Evolutionary conservation across 345 rosid genomes (phyloP), one percentile per base, ranked within the genome.

Genomic region (Populus davidiana): DNA sequence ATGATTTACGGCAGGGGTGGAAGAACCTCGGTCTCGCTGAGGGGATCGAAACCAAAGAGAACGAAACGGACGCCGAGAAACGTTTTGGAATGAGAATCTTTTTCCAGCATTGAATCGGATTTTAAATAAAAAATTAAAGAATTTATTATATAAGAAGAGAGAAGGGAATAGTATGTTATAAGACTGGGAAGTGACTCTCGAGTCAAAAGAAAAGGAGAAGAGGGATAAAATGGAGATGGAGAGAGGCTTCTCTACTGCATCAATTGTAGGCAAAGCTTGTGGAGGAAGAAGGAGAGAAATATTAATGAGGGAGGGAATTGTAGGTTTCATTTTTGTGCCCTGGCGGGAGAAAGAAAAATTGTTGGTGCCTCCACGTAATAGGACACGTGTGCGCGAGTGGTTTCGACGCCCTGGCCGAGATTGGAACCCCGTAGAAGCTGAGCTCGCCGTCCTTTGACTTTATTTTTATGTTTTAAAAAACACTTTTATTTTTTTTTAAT

Each of bases 1-100:
- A 50, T 43, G 59, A 21, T 23, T 4, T 11, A 18, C 64, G 5
- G 0, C 20, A 56, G 38, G 36, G 23, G 44, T 65, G 10, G 13
- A 25, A 8, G n/a, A 7, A 90, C 98, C 81, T 86, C 59, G 77
- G 70, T 80, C 52, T 67, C 86, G 49, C 49, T 69, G 81, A 78
- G 29, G 74, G 90, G 74, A 67, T 88, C 88, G 85, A 96, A 88
- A 50, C 98, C 97, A 54, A 78, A 77, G 72, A 93, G 94, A 52
- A 84, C 80, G 85, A 96, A 93, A 77, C 89, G 86, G 73, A 93
- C 84, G 78, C 94, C 93, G 36, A 77, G 52, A 81, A 93, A 92
- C 74, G 89, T 67, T 66, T 81, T 86, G 64, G 91, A 75, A 25
- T 86, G 79, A 62, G 78, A 71, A 39, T 77, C 41, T 27, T 78